These are phyloP conservation scores for Colletotrichum magnum DNA, from an alignment of 2,329 filamentous ascomycete genomes.

Conservation along the genomic window DNA sequence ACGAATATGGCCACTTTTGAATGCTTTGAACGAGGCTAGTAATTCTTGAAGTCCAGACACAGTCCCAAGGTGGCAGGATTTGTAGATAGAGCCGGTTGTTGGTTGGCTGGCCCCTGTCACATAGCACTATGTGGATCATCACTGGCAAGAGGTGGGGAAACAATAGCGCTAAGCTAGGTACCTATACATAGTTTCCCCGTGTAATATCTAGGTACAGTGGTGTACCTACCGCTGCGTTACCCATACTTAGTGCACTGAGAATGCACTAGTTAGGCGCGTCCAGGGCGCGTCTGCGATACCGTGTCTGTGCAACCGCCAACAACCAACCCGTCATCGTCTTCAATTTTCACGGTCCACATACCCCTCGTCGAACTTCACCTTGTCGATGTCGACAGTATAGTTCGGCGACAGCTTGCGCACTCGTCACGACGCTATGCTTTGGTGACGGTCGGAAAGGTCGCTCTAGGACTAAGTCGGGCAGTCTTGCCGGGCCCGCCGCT, in stretches of 20 bases:
- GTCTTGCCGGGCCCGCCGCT: conserved; percentile 11
- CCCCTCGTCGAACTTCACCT: neutral
- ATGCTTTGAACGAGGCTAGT: too few relatives aligned
- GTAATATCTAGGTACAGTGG: neutral
- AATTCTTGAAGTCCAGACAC: too few relatives aligned
- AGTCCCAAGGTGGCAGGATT: too few relatives aligned
- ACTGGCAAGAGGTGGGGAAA: conserved; percentile 8
- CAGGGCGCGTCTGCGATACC: conserved; percentile 22
- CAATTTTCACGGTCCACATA: neutral
- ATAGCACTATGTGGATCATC: conserved; percentile 24
- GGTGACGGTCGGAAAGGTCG: neutral
- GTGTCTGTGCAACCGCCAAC: conserved; percentile 5
- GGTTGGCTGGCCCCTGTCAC: neutral
- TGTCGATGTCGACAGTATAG: too few relatives aligned
- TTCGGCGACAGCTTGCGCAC: neutral
- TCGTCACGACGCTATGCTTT: neutral
- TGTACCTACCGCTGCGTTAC: too few relatives aligned
- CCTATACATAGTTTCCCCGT: too few relatives aligned
- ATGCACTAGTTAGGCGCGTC: conserved; percentile 22
- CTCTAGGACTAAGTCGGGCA: neutral
- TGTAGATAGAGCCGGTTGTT: too few relatives aligned
- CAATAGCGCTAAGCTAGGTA: neutral
- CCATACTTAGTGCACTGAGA: too few relatives aligned
- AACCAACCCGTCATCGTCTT: too few relatives aligned
- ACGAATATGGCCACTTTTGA: too few relatives aligned